phyloP scores from a whole-genome alignment of 139 green algal genomes.

The Choricystis sp. region DNA sequence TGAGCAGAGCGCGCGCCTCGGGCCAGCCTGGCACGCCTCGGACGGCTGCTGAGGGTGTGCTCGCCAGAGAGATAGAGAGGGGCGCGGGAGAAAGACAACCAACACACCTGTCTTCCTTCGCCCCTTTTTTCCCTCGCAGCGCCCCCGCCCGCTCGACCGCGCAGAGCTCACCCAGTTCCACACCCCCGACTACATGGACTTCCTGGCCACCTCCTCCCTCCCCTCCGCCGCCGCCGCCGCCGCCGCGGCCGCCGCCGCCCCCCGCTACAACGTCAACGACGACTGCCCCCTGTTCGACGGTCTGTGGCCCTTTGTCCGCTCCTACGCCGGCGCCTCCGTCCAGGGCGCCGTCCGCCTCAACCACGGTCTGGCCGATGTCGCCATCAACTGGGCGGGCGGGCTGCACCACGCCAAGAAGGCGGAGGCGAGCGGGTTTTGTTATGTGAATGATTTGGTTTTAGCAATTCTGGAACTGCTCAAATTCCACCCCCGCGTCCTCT shows the following conservation, averaged over 20 bases:
- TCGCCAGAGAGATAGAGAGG: not conserved
- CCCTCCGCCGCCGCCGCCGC: not conserved
- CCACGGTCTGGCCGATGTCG: constrained; percentile 68
- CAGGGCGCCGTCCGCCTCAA: constrained; percentile 66
- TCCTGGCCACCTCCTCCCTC: constrained; percentile 54
- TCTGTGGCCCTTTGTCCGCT: constrained; percentile 60
- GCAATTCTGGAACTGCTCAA: constrained; percentile 96
- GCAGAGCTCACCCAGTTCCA: constrained; percentile 82
- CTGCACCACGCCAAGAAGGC: constrained; percentile 96
- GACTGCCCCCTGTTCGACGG: constrained; percentile 82
- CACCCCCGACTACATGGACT: constrained; percentile 62
- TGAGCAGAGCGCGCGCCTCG: not conserved
- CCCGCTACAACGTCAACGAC: constrained; percentile 64
- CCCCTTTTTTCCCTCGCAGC: constrained; percentile 22
- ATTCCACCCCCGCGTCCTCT: constrained; percentile 66
- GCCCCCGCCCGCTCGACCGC: constrained; percentile 51
- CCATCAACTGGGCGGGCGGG: constrained; percentile 95
- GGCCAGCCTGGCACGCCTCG: not conserved
- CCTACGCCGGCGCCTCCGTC: constrained; percentile 77
- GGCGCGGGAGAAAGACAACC: not conserved
- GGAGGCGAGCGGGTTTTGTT: constrained; percentile 87
- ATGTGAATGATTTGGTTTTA: constrained; percentile 95
- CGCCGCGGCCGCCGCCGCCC: not conserved
- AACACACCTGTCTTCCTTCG: not conserved
- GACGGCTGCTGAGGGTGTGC: not conserved